Conservation (phyloP, 2,329 filamentous ascomycete genomes). For the Ophiostoma montium region DNA sequence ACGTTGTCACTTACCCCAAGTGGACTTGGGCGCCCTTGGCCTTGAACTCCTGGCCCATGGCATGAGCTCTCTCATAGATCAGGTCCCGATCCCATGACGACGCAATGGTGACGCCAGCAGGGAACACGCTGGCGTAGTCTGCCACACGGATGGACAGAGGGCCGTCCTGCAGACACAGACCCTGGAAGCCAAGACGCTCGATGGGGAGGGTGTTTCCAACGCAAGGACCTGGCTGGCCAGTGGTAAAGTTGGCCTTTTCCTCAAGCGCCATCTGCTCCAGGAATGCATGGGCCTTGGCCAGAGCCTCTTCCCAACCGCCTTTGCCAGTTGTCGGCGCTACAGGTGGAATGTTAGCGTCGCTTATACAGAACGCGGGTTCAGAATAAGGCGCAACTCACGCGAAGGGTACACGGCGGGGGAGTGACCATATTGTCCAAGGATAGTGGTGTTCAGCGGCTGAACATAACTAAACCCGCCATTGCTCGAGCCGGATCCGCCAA, state of each 20-base stretch:
- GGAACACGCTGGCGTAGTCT: conserved; percentile 56
- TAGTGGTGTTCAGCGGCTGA: background rate
- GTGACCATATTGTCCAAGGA: background rate
- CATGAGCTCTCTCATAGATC: conserved; percentile 50
- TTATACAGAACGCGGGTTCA: too few relatives aligned
- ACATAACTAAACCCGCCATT: background rate
- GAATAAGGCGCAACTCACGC: background rate
- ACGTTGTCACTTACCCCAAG: conserved; percentile 32
- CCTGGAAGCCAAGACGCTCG: conserved; percentile 39
- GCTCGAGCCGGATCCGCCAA: background rate
- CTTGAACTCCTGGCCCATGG: conserved; percentile 58
- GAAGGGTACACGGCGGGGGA: background rate
- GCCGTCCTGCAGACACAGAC: conserved; percentile 57
- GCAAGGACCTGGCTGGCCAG: conserved; percentile 30
- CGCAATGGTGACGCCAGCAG: conserved; percentile 56
- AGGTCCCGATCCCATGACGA: conserved; percentile 58
- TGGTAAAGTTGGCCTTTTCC: conserved; percentile 67
- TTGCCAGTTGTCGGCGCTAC: background rate
- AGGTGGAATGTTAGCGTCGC: too few relatives aligned
- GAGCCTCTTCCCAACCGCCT: background rate
- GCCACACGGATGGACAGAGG: conserved; percentile 52
- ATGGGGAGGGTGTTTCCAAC: conserved; percentile 29
- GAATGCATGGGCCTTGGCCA: conserved; percentile 41
- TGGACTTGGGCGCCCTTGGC: conserved; percentile 62
- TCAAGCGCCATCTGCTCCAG: conserved; percentile 53